Percentiles rank a stretch among this genome's conserved stretches.
phyloP scores from a whole-genome alignment of 2,329 filamentous ascomycete species.

The Xylariaceae sp. region DNA sequence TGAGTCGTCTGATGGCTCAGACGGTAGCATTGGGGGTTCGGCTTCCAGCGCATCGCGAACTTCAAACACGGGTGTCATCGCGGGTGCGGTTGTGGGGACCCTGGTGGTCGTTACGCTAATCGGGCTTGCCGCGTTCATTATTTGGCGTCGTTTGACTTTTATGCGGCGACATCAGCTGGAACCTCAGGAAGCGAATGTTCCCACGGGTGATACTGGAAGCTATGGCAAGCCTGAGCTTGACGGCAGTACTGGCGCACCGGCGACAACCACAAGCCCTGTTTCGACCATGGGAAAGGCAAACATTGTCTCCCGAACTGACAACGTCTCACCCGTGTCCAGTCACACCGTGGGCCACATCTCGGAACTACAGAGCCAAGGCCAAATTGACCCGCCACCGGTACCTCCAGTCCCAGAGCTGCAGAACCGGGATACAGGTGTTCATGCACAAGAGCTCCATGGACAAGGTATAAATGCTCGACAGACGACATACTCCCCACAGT shows the following conservation, averaged over 20 bases:
- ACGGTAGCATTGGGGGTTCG: conserved; percentile 3
- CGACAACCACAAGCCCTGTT: conserved; percentile 10
- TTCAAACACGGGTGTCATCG: conserved; percentile 21
- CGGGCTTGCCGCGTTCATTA: conserved; percentile 31
- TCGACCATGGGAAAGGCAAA: conserved; percentile 9
- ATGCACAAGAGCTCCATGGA: conserved; percentile 14
- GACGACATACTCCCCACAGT: conserved; percentile 7
- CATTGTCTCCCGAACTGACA: conserved; percentile 9
- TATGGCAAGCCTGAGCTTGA: conserved; percentile 24
- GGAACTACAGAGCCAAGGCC: conserved; percentile 13
- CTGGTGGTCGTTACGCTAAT: conserved; percentile 28
- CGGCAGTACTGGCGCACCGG: conserved; percentile 8
- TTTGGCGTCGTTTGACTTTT: conserved; percentile 21
- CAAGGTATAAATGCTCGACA: no score
- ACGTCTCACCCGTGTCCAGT: conserved; percentile 21
- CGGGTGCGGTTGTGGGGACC: conserved; percentile 30
- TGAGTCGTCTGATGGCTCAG: conserved; percentile 1
- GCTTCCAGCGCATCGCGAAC: conserved; percentile 24
- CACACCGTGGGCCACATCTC: conserved; percentile 12
- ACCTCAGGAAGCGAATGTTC: no score
- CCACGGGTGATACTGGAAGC: background rate
- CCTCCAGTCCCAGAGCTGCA: conserved; percentile 13
- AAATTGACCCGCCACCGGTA: conserved; percentile 8
- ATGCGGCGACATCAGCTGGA: conserved; percentile 1
- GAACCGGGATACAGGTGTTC: conserved; percentile 9